Evolutionary conservation across 306 rosid species (phyloP), one percentile per base, ranked within the genome.

Genomic region (Medicago lupulina): DNA sequence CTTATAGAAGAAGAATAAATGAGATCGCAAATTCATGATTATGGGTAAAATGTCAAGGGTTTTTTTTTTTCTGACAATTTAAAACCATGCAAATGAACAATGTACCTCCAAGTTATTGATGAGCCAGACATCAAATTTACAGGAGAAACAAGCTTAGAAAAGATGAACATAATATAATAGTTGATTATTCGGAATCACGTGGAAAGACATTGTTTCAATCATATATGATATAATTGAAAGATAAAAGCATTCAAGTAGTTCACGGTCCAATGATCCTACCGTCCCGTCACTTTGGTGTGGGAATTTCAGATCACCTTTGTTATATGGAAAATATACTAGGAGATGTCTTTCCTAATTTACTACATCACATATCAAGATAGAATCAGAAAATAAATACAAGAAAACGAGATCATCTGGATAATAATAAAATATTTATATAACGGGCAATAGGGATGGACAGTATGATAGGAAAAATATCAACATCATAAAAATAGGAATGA

Each of bases 151-250:
- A 25, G 2, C 28, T 25, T 25, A 25, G 3, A 25, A 1, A 25
- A 25, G 28, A 25, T 25, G 28, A 25, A 25, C 28, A 25, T 25
- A 25, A 25, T 1, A 25, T 25, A 25, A 25, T 25, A 25, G 28
- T 25, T 25, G 28, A 25, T 25, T 25, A 25, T 25, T 25, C 28
- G 28, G 28, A 53, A 53, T 73, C 63, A 16, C 6, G 18, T 31
- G 67, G 75, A 73, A 23, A 73, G 54, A 63, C 11, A 62, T 36
- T 71, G 75, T 57, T 31, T 16, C 41, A 16, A 41, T 53, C 63
- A 55, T 65, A n/a, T n/a, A 51, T n/a, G 57, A 51, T 16, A 6
- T 51, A n/a, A 50, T 7, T n/a, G 57, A 50, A 50, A 51, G 21
- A 51, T 51, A 16, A 51, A 51, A n/a, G 57, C 57, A 51, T 9